A percentile compares a stretch with the other conserved stretches of the same genome.
These are phyloP conservation scores for Vinca major DNA, from an alignment of 305 asterid genomes.

Conservation along the genomic window DNA sequence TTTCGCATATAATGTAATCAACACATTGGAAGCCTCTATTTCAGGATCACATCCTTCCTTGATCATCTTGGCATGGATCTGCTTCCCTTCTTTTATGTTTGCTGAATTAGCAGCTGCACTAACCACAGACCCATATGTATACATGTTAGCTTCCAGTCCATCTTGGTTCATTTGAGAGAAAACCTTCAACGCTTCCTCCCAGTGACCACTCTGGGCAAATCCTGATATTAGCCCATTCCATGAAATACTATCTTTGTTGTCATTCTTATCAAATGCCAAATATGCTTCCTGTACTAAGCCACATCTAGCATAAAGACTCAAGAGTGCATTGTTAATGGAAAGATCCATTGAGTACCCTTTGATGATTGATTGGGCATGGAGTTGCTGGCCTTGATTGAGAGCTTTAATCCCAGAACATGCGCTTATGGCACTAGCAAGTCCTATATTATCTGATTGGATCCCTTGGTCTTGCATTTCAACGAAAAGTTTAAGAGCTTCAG, in stretches of 20 bases:
- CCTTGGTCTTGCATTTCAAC: conserved; percentile 54
- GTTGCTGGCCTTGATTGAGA: conserved; percentile 61
- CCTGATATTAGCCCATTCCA: conserved; percentile 95
- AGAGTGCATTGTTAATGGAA: conserved; percentile 72
- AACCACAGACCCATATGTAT: conserved; percentile 74
- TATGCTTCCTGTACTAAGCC: conserved; percentile 55
- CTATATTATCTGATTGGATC: conserved; percentile 69
- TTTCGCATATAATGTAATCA: conserved; percentile 74
- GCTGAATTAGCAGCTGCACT: conserved; percentile 89
- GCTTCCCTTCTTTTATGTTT: conserved; percentile 57
- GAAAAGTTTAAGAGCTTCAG: conserved; percentile 59
- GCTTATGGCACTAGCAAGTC: conserved; percentile 74
- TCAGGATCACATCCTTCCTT: conserved; percentile 53
- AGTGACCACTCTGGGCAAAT: conserved; percentile 71
- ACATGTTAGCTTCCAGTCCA: conserved; percentile 61
- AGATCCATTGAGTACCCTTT: conserved; percentile 57
- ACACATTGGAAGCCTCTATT: conserved; percentile 69
- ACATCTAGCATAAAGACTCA: conserved; percentile 74
- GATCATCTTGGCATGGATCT: conserved; percentile 51
- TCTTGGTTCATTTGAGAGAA: conserved; percentile 60
- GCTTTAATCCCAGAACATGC: conserved; percentile 89
- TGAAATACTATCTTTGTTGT: conserved; percentile 45
- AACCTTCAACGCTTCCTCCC: conserved; percentile 64
- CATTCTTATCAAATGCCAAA: conserved; percentile 49
- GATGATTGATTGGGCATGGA: conserved; percentile 58